phyloP scores from a whole-genome alignment of 2,329 filamentous ascomycete species.

The Verticillium nubilum region DNA sequence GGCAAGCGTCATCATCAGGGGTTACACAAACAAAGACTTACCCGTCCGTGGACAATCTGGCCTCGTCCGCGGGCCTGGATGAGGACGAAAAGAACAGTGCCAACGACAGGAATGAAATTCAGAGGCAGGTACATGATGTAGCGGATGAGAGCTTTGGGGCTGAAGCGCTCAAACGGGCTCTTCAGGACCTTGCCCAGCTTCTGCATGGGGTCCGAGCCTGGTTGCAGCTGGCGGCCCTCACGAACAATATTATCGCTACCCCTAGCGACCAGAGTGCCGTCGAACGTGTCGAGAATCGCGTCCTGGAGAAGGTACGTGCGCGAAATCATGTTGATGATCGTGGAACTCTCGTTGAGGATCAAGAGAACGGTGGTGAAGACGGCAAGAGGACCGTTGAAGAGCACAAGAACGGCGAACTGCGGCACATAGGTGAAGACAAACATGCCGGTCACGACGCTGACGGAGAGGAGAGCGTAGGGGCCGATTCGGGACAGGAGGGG shows the following conservation, averaged over 20 bases:
- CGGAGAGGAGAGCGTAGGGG: slow-evolving; percentile 63
- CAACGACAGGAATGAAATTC: slow-evolving; percentile 88
- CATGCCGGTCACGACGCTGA: slow-evolving; percentile 71
- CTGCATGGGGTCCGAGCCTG: slow-evolving; percentile 50
- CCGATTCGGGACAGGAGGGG: slow-evolving; percentile 50
- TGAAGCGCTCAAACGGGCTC: slow-evolving; percentile 51
- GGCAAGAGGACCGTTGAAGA: slow-evolving; percentile 79
- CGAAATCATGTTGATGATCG: slow-evolving; percentile 50
- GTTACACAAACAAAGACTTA: slow-evolving; percentile 26
- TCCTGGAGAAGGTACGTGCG: slow-evolving; percentile 75
- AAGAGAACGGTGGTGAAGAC: slow-evolving; percentile 68
- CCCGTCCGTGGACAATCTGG: slow-evolving; percentile 45
- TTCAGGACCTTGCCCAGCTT: slow-evolving; percentile 54
- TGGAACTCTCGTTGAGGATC: slow-evolving; percentile 57
- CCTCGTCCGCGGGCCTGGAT: slow-evolving; percentile 58
- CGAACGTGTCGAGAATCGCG: slow-evolving; percentile 82
- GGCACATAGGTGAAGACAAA: slow-evolving; percentile 86
- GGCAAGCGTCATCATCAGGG: neutral
- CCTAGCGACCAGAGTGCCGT: slow-evolving; percentile 58
- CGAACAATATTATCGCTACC: slow-evolving; percentile 58
- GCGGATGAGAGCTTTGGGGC: slow-evolving; percentile 60
- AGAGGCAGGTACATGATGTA: slow-evolving; percentile 84
- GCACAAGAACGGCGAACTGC: slow-evolving; percentile 74
- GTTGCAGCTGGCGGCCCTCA: slow-evolving; percentile 67
- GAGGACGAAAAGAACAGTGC: slow-evolving; percentile 73